A percentile compares a stretch with the other conserved stretches of the same genome.
Evolutionary conservation across 208 protist genomes (phyloP).

Genomic region (Trypanosoma conorhini): DNA sequence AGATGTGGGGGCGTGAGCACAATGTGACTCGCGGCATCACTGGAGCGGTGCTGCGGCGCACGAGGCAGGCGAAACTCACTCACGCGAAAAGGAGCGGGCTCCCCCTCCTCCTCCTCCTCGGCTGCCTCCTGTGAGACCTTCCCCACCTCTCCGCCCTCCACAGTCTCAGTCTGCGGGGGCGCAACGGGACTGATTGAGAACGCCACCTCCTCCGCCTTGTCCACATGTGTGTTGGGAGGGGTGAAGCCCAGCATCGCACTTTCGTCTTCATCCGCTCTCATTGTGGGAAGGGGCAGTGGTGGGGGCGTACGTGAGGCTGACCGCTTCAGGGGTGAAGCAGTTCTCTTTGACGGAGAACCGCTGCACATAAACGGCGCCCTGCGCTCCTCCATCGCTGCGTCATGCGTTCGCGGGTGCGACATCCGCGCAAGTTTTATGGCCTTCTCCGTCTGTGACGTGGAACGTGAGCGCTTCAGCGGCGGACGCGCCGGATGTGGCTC

Average conservation of each 20-base stretch:
- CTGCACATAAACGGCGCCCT: constrained; percentile 21
- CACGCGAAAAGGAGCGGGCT: constrained; percentile 13
- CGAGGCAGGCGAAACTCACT: constrained; percentile 30
- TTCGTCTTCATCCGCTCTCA: not conserved
- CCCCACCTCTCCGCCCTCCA: not conserved
- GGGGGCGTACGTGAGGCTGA: constrained; percentile 10
- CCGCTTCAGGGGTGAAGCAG: not conserved
- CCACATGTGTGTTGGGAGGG: not conserved
- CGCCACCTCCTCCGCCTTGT: not conserved
- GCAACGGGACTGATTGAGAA: constrained; percentile 10
- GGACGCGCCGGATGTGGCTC: not conserved
- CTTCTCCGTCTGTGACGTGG: not conserved
- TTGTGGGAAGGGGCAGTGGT: not conserved
- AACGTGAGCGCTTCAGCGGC: constrained; percentile 9
- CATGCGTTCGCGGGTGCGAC: not conserved
- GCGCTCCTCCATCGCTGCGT: not conserved
- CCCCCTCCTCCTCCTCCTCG: constrained; percentile 3
- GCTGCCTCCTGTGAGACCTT: not conserved
- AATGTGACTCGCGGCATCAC: not conserved
- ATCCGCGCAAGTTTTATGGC: not conserved
- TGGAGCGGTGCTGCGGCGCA: constrained; percentile 15
- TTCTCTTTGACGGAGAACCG: constrained; percentile 7
- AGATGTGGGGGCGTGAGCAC: not conserved
- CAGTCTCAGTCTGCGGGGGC: not conserved
- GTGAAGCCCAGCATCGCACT: not conserved